A percentile compares a stretch with the other conserved stretches of the same genome.
phyloP scores from a whole-genome alignment of 192 early-diverging fungal genomes.

The Coemansia pectinata region DNA sequence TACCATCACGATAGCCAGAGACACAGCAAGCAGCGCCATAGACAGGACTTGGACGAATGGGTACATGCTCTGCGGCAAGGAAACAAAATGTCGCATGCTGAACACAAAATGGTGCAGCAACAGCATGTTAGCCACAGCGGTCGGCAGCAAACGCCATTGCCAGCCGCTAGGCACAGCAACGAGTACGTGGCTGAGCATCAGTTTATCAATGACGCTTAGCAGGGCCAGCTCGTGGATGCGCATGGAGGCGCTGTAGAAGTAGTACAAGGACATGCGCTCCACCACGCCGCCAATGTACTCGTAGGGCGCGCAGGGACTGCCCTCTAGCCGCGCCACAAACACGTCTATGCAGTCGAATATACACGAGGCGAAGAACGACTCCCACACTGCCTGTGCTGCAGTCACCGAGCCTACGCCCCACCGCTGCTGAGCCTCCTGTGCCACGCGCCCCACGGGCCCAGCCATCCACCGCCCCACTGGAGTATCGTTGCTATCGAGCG shows the following conservation, averaged over 20 bases:
- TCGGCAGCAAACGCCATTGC: slow-evolving; percentile 53
- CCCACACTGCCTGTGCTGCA: slow-evolving; percentile 31
- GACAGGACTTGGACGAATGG: slow-evolving; percentile 48
- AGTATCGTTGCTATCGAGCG: slow-evolving; percentile 3
- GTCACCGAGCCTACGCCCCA: slow-evolving; percentile 12
- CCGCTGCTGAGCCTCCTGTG: slow-evolving; percentile 10
- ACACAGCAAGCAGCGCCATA: slow-evolving; percentile 30
- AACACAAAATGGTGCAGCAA: slow-evolving; percentile 44
- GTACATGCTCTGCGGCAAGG: slow-evolving; percentile 23
- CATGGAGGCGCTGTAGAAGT: slow-evolving; percentile 47
- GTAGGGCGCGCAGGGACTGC: slow-evolving; percentile 52
- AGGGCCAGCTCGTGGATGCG: slow-evolving; percentile 52
- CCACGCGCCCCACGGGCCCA: slow-evolving; percentile 8
- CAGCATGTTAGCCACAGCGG: slow-evolving; percentile 25
- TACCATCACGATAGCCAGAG: slow-evolving; percentile 35
- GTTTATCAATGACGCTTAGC: slow-evolving; percentile 31
- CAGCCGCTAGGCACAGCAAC: slow-evolving; percentile 36
- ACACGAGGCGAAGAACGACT: slow-evolving; percentile 30
- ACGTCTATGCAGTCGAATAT: slow-evolving; percentile 52
- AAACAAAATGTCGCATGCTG: slow-evolving; percentile 25
- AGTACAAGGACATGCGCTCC: slow-evolving; percentile 51
- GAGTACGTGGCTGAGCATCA: slow-evolving; percentile 31
- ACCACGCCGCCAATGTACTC: slow-evolving; percentile 49
- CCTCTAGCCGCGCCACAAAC: slow-evolving; percentile 52
- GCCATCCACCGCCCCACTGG: slow-evolving; percentile 26